Conservation (phyloP, 139 green algal species). For the Tetraselmis striata region DNA sequence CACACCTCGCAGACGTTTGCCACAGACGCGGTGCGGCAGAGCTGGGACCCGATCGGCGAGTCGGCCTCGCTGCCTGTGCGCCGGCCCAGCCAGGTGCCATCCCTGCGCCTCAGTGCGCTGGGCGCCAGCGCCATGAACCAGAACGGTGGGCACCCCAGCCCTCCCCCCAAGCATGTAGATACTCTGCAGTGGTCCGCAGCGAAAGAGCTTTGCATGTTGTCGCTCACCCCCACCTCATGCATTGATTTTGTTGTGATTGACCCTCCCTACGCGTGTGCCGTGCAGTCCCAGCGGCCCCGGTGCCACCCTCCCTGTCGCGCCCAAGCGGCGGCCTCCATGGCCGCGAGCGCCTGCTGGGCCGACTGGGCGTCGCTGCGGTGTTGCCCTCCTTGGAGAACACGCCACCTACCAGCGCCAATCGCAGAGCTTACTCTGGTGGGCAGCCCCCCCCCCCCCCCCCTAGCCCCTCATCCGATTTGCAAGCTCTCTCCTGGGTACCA, state of each 20-base stretch:
- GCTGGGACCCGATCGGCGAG: not conserved
- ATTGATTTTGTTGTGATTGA: too few relatives aligned
- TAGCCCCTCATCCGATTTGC: too few relatives aligned
- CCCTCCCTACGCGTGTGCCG: too few relatives aligned
- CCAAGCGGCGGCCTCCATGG: not conserved
- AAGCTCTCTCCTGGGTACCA: too few relatives aligned
- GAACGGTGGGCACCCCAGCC: not conserved
- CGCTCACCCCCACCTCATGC: too few relatives aligned
- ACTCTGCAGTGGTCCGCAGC: too few relatives aligned
- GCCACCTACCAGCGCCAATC: not conserved
- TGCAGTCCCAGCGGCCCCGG: too few relatives aligned
- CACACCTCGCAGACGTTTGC: not conserved
- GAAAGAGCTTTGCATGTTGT: too few relatives aligned
- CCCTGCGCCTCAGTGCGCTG: not conserved
- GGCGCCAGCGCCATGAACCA: not conserved
- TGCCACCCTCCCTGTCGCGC: not conserved
- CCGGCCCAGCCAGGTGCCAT: not conserved
- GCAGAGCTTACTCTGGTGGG: not conserved
- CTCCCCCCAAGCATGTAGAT: too few relatives aligned
- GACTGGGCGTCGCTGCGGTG: not conserved
- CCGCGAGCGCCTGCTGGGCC: not conserved
- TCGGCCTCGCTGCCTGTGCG: not conserved
- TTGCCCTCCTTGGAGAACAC: not conserved
- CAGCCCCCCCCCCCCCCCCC: not conserved
- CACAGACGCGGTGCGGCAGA: not conserved